A percentile compares a stretch with the other conserved stretches of the same genome.
Evolutionary conservation across 257 asterid species (phyloP).

Genomic region (Solanum chaucha): DNA sequence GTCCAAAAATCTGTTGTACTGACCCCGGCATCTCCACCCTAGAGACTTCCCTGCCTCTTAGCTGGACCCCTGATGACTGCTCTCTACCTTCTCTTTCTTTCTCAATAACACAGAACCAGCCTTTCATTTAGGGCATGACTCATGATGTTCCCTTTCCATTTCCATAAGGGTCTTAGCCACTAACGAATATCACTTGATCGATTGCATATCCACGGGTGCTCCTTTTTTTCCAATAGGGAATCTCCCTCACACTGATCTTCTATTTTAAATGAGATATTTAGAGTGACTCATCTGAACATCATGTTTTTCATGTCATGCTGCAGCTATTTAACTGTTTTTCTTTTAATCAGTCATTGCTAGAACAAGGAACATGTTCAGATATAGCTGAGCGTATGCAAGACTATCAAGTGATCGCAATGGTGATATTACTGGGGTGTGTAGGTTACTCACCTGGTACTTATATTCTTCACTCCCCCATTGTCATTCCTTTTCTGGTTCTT

Average conservation of each 20-base stretch:
- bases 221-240: background rate
- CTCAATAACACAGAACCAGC: background rate
- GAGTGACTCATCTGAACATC: background rate
- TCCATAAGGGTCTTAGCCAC: background rate
- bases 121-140: background rate
- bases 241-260: background rate
- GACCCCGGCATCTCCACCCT: background rate
- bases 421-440: slow-evolving; percentile 72
- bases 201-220: background rate
- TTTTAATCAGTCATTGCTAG: slow-evolving; percentile 46
- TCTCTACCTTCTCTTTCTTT: background rate
- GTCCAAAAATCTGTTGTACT: background rate
- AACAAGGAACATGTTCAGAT: slow-evolving; percentile 41
- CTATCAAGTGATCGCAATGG: slow-evolving; percentile 79
- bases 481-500: background rate
- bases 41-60: background rate
- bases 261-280: background rate
- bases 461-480: background rate
- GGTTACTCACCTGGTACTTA: background rate
- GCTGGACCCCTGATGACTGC: background rate
- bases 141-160: background rate
- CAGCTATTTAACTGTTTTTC: background rate
- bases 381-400: slow-evolving; percentile 63
- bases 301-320: slow-evolving; percentile 5
- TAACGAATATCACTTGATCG: background rate